Conservation (phyloP, 495 filamentous ascomycete genomes). For the Penicillium parvum region DNA sequence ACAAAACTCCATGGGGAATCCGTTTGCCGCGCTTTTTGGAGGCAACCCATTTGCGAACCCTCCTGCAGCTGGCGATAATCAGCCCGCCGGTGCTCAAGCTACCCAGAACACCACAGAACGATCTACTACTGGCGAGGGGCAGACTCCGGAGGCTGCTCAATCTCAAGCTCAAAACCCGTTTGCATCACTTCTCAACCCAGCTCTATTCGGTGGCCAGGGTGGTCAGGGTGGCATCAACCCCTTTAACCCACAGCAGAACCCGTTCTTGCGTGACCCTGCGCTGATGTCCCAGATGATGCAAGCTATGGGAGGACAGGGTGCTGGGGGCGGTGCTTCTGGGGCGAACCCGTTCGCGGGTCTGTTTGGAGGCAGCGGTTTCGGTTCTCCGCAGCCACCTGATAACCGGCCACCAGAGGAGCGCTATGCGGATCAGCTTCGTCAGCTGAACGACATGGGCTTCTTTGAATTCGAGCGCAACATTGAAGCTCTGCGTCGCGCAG, state of each 20-base stretch:
- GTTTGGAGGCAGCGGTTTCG: slow-evolving; percentile 36
- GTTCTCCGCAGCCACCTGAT: slow-evolving; percentile 55
- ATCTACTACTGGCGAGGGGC: slow-evolving; percentile 24
- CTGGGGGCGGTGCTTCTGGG: slow-evolving; percentile 25
- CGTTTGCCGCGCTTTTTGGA: slow-evolving; percentile 68
- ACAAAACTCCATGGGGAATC: slow-evolving; percentile 49
- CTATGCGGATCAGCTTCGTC: slow-evolving; percentile 84
- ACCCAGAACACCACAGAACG: slow-evolving; percentile 21
- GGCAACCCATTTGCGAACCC: slow-evolving; percentile 33
- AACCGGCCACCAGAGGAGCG: slow-evolving; percentile 88
- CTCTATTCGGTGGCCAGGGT: slow-evolving; percentile 30
- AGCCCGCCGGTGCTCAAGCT: slow-evolving; percentile 18
- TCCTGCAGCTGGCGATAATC: slow-evolving; percentile 18
- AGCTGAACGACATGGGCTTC: slow-evolving; percentile 99
- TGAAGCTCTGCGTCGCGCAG: slow-evolving; percentile 78
- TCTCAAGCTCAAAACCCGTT: slow-evolving; percentile 50
- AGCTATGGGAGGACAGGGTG: slow-evolving; percentile 34
- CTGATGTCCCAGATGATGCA: slow-evolving; percentile 46
- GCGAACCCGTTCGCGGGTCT: slow-evolving; percentile 38
- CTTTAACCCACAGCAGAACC: slow-evolving; percentile 45
- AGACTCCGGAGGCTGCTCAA: slow-evolving; percentile 27
- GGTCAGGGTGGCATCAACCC: slow-evolving; percentile 38
- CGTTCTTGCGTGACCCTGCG: slow-evolving; percentile 47
- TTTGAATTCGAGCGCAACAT: slow-evolving; percentile 95
- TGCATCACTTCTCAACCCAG: slow-evolving; percentile 46